Conservation (phyloP, 140 eudicot species). For the Senecio squalidus region DNA sequence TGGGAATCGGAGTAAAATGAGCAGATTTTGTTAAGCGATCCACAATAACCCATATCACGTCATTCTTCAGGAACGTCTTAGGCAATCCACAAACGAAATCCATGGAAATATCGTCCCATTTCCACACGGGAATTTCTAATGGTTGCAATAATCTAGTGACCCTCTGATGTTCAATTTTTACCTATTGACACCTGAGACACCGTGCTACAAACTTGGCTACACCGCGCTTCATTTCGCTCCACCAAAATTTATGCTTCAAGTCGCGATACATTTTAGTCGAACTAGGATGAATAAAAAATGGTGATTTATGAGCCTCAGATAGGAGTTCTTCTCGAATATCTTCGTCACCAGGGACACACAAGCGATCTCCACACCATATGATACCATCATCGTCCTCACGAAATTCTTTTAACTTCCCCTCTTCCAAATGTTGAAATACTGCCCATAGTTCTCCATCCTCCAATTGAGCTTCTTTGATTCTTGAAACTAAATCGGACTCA, state of each 20-base stretch:
- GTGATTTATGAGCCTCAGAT: too few species aligned
- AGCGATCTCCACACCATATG: too few species aligned
- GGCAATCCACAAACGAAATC: neutral
- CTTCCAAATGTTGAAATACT: too few species aligned
- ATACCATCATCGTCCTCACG: too few species aligned
- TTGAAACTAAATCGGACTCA: too few species aligned
- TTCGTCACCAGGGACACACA: too few species aligned
- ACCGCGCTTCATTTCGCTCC: neutral
- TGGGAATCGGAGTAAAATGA: neutral
- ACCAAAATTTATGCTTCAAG: neutral
- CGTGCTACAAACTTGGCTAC: neutral
- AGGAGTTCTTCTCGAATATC: too few species aligned
- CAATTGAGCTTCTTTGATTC: too few species aligned
- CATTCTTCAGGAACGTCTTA: neutral
- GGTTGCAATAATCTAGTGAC: neutral
- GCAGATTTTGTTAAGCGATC: neutral
- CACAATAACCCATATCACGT: neutral
- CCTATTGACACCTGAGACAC: neutral
- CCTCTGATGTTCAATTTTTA: neutral
- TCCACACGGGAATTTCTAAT: neutral
- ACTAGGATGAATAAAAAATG: neutral
- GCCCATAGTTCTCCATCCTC: too few species aligned
- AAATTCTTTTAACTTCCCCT: too few species aligned
- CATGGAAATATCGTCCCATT: neutral
- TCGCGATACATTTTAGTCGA: neutral